These are phyloP conservation scores for Globisporangium sylvaticum DNA, from an alignment of 352 stramenopile species.

Conservation along the genomic window DNA sequence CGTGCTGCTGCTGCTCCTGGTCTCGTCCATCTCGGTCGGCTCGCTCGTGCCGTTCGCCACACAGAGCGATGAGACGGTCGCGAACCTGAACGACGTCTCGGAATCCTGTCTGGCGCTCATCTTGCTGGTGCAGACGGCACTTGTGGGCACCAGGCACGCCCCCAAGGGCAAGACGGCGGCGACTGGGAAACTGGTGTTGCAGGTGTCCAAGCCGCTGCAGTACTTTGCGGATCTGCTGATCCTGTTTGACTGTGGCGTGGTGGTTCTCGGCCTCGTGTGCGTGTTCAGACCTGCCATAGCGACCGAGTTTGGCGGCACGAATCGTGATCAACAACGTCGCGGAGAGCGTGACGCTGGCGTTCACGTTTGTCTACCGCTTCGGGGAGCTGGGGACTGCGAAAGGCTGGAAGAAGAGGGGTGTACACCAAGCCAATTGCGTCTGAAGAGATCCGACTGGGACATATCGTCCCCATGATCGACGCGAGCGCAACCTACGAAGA, in stretches of 20 bases:
- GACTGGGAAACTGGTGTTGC: neutral
- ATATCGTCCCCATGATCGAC: neutral
- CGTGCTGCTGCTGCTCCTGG: slow-evolving; percentile 21
- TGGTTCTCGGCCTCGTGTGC: slow-evolving; percentile 18
- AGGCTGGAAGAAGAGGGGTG: neutral
- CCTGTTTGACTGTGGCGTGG: slow-evolving; percentile 17
- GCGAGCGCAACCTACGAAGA: neutral
- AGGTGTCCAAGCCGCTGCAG: slow-evolving; percentile 10
- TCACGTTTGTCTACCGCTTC: slow-evolving; percentile 34
- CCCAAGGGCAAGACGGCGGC: neutral
- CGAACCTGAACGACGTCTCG: slow-evolving; percentile 28
- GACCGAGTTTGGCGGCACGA: slow-evolving; percentile 6
- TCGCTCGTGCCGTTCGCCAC: slow-evolving; percentile 22
- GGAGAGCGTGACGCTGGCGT: slow-evolving; percentile 27
- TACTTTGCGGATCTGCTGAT: slow-evolving; percentile 26
- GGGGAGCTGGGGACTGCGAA: slow-evolving; percentile 4
- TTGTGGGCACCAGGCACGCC: slow-evolving; percentile 2
- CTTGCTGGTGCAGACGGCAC: slow-evolving; percentile 27
- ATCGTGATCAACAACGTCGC: slow-evolving; percentile 19
- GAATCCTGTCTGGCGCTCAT: slow-evolving; percentile 28
- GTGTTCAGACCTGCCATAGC: slow-evolving; percentile 16
- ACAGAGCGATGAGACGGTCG: slow-evolving; percentile 1
- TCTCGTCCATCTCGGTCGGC: slow-evolving; percentile 22
- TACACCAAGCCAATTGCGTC: neutral
- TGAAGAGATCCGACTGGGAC: neutral